Evolutionary conservation across 176 grass and related monocot species (phyloP).

Genomic region (Alopecurus myosuroides): DNA sequence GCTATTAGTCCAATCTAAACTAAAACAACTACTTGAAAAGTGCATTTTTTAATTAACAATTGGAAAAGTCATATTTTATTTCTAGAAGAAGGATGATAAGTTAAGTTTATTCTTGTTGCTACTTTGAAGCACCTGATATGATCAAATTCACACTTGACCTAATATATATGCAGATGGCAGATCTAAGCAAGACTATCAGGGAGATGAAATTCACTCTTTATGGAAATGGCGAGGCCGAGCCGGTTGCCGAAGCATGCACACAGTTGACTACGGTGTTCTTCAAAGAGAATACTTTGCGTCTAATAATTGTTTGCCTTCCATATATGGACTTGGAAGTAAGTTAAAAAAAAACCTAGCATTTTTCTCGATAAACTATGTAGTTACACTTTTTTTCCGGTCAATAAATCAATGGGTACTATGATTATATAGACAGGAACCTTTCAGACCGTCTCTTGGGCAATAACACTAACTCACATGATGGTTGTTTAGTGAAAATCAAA

Average conservation of each 20-base stretch:
- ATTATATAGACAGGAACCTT: not conserved
- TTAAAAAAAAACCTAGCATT: not conserved
- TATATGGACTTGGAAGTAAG: slow-evolving; percentile 46
- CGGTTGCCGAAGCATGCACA: slow-evolving; percentile 36
- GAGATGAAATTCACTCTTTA: slow-evolving; percentile 64
- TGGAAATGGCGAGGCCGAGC: slow-evolving; percentile 48
- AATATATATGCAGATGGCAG: slow-evolving; percentile 34
- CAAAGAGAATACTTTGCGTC: slow-evolving; percentile 34
- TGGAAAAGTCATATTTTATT: not conserved
- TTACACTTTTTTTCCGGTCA: not conserved
- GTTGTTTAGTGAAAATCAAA: not conserved
- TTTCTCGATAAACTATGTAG: not conserved
- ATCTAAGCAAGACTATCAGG: slow-evolving; percentile 40
- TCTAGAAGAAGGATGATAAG: not conserved
- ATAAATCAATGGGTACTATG: not conserved
- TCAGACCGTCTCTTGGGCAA: not conserved
- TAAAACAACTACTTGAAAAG: not conserved
- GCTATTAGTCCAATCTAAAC: not conserved
- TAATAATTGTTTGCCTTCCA: slow-evolving; percentile 42
- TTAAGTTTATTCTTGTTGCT: not conserved
- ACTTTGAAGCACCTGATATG: not conserved
- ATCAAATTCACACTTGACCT: not conserved
- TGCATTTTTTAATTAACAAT: not conserved
- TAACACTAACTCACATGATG: not conserved
- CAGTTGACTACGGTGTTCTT: slow-evolving; percentile 64